Evolutionary conservation across 1,284 basidiomycete genomes (phyloP).

Genomic region (Cutaneotrichosporon dermatis): DNA sequence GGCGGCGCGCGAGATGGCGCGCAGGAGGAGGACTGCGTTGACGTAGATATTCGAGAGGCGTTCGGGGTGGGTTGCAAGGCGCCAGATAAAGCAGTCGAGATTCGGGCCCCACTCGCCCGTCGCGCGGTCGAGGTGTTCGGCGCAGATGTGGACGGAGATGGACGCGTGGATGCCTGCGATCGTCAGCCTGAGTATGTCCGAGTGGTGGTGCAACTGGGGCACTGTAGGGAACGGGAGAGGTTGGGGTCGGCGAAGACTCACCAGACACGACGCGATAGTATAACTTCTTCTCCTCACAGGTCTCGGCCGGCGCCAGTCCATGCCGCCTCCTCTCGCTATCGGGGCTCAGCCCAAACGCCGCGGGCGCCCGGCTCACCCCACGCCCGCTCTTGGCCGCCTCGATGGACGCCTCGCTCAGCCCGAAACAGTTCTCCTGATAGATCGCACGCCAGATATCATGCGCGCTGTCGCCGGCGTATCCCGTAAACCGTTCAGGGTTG

Average conservation of each 20-base stretch:
- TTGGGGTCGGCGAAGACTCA: slow-evolving; percentile 27
- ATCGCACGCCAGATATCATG: slow-evolving; percentile 90
- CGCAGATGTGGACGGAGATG: slow-evolving; percentile 95
- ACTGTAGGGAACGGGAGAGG: too few species aligned
- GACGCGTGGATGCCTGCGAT: slow-evolving; percentile 83
- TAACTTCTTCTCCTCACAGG: slow-evolving; percentile 88
- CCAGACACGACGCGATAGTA: slow-evolving; percentile 97
- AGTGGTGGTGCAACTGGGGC: too few species aligned
- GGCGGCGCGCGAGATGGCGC: slow-evolving; percentile 81
- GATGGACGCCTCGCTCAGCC: slow-evolving; percentile 51
- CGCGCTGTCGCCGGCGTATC: slow-evolving; percentile 83
- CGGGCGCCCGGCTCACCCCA: neutral
- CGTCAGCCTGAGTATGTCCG: neutral
- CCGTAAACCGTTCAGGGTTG: slow-evolving; percentile 95
- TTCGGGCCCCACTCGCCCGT: slow-evolving; percentile 96
- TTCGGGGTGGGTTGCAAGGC: slow-evolving; percentile 90
- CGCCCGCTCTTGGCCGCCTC: slow-evolving; percentile 18
- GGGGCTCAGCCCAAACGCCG: neutral
- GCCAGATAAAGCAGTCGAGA: slow-evolving; percentile 84
- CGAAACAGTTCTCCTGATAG: slow-evolving; percentile 99
- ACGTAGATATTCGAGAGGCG: slow-evolving; percentile 97
- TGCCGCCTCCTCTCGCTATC: too few species aligned
- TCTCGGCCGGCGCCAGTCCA: slow-evolving; percentile 36
- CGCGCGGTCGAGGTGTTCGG: slow-evolving; percentile 81
- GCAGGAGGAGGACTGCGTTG: slow-evolving; percentile 84